These are phyloP conservation scores for Cucumis cinereus DNA, from an alignment of 306 rosid species.

Conservation along the genomic window DNA sequence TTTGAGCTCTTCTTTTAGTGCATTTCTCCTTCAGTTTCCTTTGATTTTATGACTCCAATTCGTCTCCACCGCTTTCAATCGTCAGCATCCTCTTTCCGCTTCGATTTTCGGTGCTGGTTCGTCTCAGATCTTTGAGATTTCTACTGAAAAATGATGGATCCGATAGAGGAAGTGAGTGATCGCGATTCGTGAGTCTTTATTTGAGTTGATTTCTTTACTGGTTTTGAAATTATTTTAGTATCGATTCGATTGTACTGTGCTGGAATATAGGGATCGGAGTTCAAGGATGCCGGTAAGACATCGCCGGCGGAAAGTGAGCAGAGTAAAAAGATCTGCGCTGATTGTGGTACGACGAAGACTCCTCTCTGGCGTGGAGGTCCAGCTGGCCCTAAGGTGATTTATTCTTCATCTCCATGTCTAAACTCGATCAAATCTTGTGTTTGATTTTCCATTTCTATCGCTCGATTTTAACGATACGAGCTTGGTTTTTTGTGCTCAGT, in stretches of 20 bases:
- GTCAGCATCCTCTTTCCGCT: not conserved
- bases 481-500: slow-evolving; percentile 22
- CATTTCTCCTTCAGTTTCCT: not conserved
- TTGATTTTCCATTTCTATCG: not conserved
- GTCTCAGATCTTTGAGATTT: slow-evolving; percentile 25
- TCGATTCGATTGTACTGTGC: slow-evolving; percentile 19
- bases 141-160: slow-evolving; percentile 46
- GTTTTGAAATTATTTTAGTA: not conserved
- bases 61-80: not conserved
- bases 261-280: slow-evolving; percentile 63
- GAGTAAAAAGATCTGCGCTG: slow-evolving; percentile 67
- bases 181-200: not conserved
- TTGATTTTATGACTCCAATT: not conserved
- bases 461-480: not conserved
- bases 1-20: not conserved
- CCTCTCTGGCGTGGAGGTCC: slow-evolving; percentile 99
- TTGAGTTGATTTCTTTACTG: not conserved
- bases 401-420: not conserved
- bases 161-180: slow-evolving; percentile 49
- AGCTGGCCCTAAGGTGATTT: slow-evolving; percentile 77
- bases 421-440: not conserved
- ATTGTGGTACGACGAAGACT: slow-evolving; percentile 83
- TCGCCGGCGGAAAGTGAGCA: slow-evolving; percentile 32
- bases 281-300: slow-evolving; percentile 28
- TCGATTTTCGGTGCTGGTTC: slow-evolving; percentile 1